Evolutionary conservation across 805 yeast species (phyloP), one percentile per base, ranked within the genome.

Genomic region (Tetrapisispora arboricola): DNA sequence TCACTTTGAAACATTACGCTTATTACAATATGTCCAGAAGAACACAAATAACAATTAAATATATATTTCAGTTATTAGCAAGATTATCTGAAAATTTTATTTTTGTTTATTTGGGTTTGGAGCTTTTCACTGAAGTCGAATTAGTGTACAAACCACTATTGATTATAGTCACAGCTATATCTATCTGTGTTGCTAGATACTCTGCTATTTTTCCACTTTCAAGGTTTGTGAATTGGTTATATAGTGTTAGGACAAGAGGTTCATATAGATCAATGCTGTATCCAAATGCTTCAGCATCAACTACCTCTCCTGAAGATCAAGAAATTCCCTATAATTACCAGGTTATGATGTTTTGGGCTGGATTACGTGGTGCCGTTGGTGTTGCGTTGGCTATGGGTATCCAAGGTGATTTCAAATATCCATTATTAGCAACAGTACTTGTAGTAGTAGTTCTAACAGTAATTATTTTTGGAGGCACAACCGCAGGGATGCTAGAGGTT

Each of bases 261-360:
- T 70, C 76, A 18, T 51, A 63, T 39, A 78, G 76, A 6, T 51
- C 65, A 10, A 25, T 29, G 16, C n/a, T 29, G 4, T 19, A 26
- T 19, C 22, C 38, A 21, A 21, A 29, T 19, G 16, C 30, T n/a
- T 17, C 29, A 11, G 30, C 29, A 6, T 16, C 22, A 16, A 33
- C 19, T 33, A 43, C 46, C n/a, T 44, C 44, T 20, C 39, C 47
- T 4, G 36, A 47, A 15, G 82, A 84, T 2, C 96, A 87, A 53
- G 97, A 90, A 64, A 87, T 92, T 46, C 92, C 95, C 20, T 90
- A 85, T 54, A 85, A 82, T 46, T 92, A 92, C 62, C 98, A 92
- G 65, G 86, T 87, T 84, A 92, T 92, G 98, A 86, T 90, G 38
- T 92, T 92, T 61, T 92, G 99, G 99, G 98, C 98, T 2, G 99